These are phyloP conservation scores for Theileria parva DNA, from an alignment of 169 alveolate species.

Conservation along the genomic window DNA sequence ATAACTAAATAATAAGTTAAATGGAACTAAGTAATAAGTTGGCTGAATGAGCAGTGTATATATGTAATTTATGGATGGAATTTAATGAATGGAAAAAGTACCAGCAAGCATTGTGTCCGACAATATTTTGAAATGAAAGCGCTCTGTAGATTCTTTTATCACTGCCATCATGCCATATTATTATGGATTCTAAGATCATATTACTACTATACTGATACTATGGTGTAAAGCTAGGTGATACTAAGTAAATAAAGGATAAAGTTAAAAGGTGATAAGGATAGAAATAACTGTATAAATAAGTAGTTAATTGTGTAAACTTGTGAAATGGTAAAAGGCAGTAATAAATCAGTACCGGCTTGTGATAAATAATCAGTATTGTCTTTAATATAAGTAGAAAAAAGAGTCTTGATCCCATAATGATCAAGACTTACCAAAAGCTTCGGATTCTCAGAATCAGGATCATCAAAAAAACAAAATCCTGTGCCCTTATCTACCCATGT, in stretches of 20 bases:
- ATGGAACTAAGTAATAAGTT: not conserved
- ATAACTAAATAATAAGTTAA: too few relatives aligned
- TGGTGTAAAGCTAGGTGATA: not conserved
- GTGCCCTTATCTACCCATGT: conserved; percentile 70
- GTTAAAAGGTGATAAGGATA: not conserved
- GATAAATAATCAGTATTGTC: conserved; percentile 62
- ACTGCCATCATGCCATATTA: conserved; percentile 67
- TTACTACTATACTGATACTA: not conserved
- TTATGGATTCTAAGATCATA: conserved; percentile 43
- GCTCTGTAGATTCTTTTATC: conserved; percentile 60
- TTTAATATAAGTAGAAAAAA: conserved; percentile 44
- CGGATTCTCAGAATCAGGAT: conserved; percentile 38
- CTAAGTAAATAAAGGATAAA: not conserved
- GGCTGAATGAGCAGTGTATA: not conserved
- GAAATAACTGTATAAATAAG: not conserved
- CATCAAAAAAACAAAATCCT: conserved; percentile 59
- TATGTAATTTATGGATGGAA: not conserved
- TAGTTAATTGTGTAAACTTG: not conserved
- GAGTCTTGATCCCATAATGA: conserved; percentile 38
- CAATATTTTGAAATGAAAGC: conserved; percentile 57
- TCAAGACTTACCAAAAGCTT: conserved; percentile 55
- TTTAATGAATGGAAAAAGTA: not conserved
- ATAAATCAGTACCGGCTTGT: conserved; percentile 57
- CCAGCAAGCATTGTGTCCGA: conserved; percentile 67
- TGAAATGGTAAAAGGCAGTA: not conserved